Conservation (phyloP, 2,329 filamentous ascomycete species). For the Niveomyces coronatus region DNA sequence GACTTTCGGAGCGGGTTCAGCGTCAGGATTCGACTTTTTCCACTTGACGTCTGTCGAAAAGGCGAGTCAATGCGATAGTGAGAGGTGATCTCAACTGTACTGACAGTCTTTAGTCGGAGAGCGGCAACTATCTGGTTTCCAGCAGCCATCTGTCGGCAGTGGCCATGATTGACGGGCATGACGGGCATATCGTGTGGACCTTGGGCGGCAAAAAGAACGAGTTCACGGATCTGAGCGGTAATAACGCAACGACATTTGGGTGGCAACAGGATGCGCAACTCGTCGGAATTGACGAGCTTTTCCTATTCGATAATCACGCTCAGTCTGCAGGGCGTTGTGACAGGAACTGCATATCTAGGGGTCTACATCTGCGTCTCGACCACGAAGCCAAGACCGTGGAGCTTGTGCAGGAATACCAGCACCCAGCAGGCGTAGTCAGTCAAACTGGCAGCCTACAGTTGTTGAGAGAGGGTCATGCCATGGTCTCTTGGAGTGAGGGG, state of each 20-base stretch:
- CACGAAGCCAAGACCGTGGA: conserved; percentile 18
- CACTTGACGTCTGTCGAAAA: conserved; percentile 28
- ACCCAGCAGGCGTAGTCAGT: conserved; percentile 15
- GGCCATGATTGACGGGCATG: conserved; percentile 19
- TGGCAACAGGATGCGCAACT: conserved; percentile 30
- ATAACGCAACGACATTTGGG: conserved; percentile 24
- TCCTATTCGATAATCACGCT: conserved; percentile 30
- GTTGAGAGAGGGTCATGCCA: conserved; percentile 19
- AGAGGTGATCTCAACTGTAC: not conserved
- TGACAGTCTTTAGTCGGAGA: conserved; percentile 13
- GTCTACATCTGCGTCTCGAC: conserved; percentile 21
- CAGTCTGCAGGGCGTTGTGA: conserved; percentile 21
- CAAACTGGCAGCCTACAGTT: conserved; percentile 19
- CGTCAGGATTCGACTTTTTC: conserved; percentile 26
- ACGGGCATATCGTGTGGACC: conserved; percentile 24
- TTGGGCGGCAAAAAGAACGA: conserved; percentile 26
- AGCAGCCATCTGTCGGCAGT: conserved; percentile 22
- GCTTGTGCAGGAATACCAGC: conserved; percentile 20
- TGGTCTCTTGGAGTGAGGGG: conserved; percentile 20
- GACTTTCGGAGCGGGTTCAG: conserved; percentile 19
- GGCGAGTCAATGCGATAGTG: conserved; percentile 13
- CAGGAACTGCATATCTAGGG: conserved; percentile 19
- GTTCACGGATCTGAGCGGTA: conserved; percentile 24
- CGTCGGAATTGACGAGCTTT: conserved; percentile 21
- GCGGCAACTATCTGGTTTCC: conserved; percentile 28